phyloP scores from a whole-genome alignment of 805 yeast species.

The Hyphopichia homilentoma region DNA sequence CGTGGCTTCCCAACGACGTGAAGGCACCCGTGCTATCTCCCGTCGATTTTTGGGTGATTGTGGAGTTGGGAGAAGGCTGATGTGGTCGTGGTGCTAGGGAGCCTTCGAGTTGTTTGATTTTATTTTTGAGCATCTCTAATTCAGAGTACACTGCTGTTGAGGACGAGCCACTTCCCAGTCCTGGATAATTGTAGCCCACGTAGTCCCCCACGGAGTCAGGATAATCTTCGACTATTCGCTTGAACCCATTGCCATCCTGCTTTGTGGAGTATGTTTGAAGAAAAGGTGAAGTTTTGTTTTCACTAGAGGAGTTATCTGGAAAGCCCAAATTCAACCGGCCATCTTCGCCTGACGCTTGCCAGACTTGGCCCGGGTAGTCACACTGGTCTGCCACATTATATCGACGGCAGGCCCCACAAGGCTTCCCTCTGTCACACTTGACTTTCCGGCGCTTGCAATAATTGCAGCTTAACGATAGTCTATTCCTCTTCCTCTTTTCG shows the following conservation, averaged over 20 bases:
- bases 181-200: too few species aligned
- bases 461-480: constrained; percentile 29
- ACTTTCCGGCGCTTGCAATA: constrained; percentile 35
- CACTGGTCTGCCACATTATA: constrained; percentile 21
- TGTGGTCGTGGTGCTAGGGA: constrained; percentile 22
- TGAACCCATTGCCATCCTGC: too few species aligned
- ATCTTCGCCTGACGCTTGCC: constrained; percentile 2
- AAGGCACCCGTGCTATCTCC: too few species aligned
- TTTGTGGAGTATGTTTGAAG: neutral
- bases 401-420: constrained; percentile 30
- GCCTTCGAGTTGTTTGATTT: constrained; percentile 45
- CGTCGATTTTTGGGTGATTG: neutral
- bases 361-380: constrained; percentile 18
- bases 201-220: too few species aligned
- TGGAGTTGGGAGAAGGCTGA: neutral
- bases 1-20: too few species aligned
- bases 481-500: constrained; percentile 23
- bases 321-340: neutral
- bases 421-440: constrained; percentile 33
- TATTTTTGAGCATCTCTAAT: constrained; percentile 34
- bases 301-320: neutral
- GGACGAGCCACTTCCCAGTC: too few species aligned
- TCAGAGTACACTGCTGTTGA: constrained; percentile 8
- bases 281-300: neutral
- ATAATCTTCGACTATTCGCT: too few species aligned